phyloP scores from a whole-genome alignment of 805 yeast genomes.

The Cyberlindnera euphorbiae region DNA sequence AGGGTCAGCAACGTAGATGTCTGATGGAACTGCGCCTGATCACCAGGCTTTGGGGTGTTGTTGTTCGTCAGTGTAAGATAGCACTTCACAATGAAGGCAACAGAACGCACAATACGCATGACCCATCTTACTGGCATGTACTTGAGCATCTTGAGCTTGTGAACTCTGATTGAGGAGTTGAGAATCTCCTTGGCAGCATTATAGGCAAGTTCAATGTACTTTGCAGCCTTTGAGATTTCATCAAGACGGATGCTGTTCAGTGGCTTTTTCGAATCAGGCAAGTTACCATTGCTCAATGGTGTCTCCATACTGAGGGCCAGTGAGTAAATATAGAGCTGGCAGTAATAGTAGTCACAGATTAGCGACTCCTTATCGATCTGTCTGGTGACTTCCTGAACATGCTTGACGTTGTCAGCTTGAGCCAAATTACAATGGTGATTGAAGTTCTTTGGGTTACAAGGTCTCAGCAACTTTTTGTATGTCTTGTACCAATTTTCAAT shows the following conservation, averaged over 20 bases:
- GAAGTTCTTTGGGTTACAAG: slow-evolving; percentile 38
- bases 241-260: slow-evolving; percentile 46
- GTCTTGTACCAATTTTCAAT: slow-evolving; percentile 73
- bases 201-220: slow-evolving; percentile 77
- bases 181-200: slow-evolving; percentile 79
- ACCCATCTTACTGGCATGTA: slow-evolving; percentile 94
- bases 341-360: slow-evolving; percentile 78
- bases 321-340: slow-evolving; percentile 79
- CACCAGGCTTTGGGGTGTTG: slow-evolving; percentile 24
- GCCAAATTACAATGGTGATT: slow-evolving; percentile 27
- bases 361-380: slow-evolving; percentile 62
- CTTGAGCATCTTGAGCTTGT: slow-evolving; percentile 54
- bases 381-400: slow-evolving; percentile 29
- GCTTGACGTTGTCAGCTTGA: slow-evolving; percentile 27
- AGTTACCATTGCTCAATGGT: slow-evolving; percentile 16
- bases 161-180: slow-evolving; percentile 65
- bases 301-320: slow-evolving; percentile 61
- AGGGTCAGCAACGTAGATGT: slow-evolving; percentile 45
- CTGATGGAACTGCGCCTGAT: slow-evolving; percentile 34
- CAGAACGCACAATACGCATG: slow-evolving; percentile 78
- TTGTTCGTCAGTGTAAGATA: slow-evolving; percentile 52
- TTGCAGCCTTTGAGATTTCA: slow-evolving; percentile 67
- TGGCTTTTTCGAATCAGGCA: slow-evolving; percentile 17
- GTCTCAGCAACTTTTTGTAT: slow-evolving; percentile 50
- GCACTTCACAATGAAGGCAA: slow-evolving; percentile 86